Evolutionary conservation across 139 green algal species (phyloP), one percentile per base, ranked within the genome.

Genomic region (Chlamydomonas incerta): DNA sequence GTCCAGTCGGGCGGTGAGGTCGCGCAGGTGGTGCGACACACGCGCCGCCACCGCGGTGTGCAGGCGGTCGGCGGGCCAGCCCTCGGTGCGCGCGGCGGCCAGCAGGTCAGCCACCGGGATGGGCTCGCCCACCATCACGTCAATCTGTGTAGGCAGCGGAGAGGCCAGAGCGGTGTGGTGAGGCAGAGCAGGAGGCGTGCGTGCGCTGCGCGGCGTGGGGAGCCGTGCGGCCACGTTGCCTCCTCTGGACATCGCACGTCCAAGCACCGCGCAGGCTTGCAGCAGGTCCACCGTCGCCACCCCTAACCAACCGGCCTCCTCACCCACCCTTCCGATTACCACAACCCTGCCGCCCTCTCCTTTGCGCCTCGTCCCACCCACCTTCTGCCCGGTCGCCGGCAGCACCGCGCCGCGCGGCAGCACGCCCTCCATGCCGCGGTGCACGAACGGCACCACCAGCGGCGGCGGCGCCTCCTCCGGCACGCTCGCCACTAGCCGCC

Each of bases 381-480:
- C 89, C 70, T 86, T 50, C 74, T 92, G 72, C 28, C 94, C 93
- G 20, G 87, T 83, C 17, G 77, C 73, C 15, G 96, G 96, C 73
- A 98, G 69, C 66, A 89, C 46, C 28, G 82, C 58, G 2, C 96
- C 95, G 11, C 88, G 82, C 18, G 96, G 95, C 52, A 98, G 87
- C 31, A 98, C 86, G 1, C 75, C 52, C 65, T 97, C 89, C 96
- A 98, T 98, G 55, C 96, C 96, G 17, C 77, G 80, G 88, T 98
- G 96, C 70, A 97, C 93, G 87, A 98, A 97, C 5, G 96, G 96
- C 81, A 98, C 73, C 76, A 98, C 90, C 65, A 98, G 67, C 0
- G 96, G 96, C 1, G 91, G 72, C 72, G 33, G 41, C 17, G 66
- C 73, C 23, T 58, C 81, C 0, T 34, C 33, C 31, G 88, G 74